Conservation (phyloP, 345 rosid genomes). For the Pistacia vera region DNA sequence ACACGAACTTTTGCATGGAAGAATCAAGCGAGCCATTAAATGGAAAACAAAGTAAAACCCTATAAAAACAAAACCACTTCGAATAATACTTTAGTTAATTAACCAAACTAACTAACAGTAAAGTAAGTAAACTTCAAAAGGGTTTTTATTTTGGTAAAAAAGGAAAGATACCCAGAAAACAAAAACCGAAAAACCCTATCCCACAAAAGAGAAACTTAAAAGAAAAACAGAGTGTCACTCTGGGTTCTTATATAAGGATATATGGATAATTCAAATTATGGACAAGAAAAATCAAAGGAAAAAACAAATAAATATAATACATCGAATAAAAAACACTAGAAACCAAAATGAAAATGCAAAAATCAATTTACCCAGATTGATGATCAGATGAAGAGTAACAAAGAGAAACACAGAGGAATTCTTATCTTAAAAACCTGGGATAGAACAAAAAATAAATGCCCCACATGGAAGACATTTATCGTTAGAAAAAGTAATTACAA, state of each 20-base stretch:
- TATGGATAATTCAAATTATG: constrained; percentile 48
- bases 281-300: constrained; percentile 35
- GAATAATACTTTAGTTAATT: neutral
- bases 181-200: constrained; percentile 26
- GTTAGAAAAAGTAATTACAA: neutral
- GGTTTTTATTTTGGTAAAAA: neutral
- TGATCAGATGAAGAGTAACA: constrained; percentile 27
- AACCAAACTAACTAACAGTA: neutral
- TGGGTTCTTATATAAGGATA: constrained; percentile 24
- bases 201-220: constrained; percentile 10
- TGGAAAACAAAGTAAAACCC: constrained; percentile 18
- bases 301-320: constrained; percentile 5
- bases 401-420: constrained; percentile 19
- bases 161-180: constrained; percentile 22
- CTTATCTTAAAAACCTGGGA: constrained; percentile 18
- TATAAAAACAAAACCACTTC: neutral
- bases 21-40: constrained; percentile 83
- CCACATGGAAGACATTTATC: constrained; percentile 13
- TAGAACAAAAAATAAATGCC: constrained; percentile 8
- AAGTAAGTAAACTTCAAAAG: neutral
- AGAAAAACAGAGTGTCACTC: constrained; percentile 4
- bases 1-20: constrained; percentile 78
- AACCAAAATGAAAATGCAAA: neutral
- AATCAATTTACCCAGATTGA: constrained; percentile 30
- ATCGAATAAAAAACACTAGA: neutral